Evolutionary conservation across 2,329 filamentous ascomycete species (phyloP), one percentile per base, ranked within the genome.

Genomic region (Metarhizium robertsii): DNA sequence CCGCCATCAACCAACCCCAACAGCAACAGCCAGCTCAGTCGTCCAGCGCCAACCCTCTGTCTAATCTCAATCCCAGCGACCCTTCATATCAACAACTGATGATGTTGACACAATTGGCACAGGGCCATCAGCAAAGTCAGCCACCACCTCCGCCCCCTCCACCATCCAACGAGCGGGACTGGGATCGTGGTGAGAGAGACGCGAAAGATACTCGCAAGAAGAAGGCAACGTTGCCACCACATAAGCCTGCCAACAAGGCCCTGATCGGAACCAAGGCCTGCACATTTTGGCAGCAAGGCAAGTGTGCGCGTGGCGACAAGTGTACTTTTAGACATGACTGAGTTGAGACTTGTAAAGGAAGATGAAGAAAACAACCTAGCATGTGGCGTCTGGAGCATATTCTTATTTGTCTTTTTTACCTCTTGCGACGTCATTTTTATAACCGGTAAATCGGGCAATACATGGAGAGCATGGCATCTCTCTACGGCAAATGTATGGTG

Each of bases 291-390:
- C 77, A 81, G 56, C 81, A 87, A 65, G 86, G 86, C 14, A 85
- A 84, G 65, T 90, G 87, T 70, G 82, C 81, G 6, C 85, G 88
- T 66, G 87, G 87, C 25, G 84, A 86, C 40, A 83, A 84, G 63
- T 90, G 87, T 72, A 89, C 86, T 2, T 90, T 86, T 68, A 78
- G 86, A 55, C 87, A 90, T 65, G 84, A 88, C 52, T 73, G 55
- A 54, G 32, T 45, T 14, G 16, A 47, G 20, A n/a, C 49, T 38
- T 46, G 20, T 32, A 45, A 50, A 38, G 34, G 13, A 46, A 32
- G n/a, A 10, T 18, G 32, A 20, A 45, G 10, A 4, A 30, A 36
- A 43, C n/a, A 42, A 13, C 46, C 32, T 48, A 48, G 55, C 47
- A 54, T 42, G 45, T 51, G 55, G 54, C 51, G 53, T 58, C 51